Base-by-base conservation (phyloP, 306 rosid genomes). In the Cucumis cinereus region DNA sequence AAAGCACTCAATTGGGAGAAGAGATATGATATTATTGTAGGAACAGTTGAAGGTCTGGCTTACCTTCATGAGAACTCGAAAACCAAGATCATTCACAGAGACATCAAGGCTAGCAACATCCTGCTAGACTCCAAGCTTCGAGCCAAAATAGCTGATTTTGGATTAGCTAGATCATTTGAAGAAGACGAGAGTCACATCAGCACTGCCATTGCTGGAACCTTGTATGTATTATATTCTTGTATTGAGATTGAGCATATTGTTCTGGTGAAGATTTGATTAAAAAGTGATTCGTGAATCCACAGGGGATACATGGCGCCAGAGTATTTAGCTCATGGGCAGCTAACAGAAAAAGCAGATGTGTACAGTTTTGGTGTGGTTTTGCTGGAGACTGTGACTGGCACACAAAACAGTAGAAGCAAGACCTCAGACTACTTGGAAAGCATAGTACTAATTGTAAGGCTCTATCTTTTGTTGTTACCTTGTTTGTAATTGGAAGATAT, bases 251-350 rank as follows among this genome's bases (percentile, higher is more conserved):
- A 5, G 16, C n/a, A 6, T 50, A 50, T 50, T 16, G 55, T 50
- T 50, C 16, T 16, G 2, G 20, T 50, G 55, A 50, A 50, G 8
- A 6, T 12, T 50, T 1, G 20, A 50, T 50, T 17, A 50, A 15
- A 15, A 6, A 50, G 55, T 50, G 55, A 2, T 45, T 69, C 68
- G 83, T 47, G 67, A 72, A 73, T 74, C 70, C 80, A 49, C 58
- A 91, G 98, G 80, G 96, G 98, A 49, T 90, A 94, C 47, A 90
- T 94, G 93, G 97, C 98, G 79, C 98, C 97, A 4, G 98, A 94
- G 84, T 94, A 91, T 84, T 82, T 94, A 78, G 98, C 96, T 58
- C 98, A 87, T 77, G 97, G 98, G 71, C 94, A 90, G 75, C 85
- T 91, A 74, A 94, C 98, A 57, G 98, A 91, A 43, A 94, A 91